Evolutionary conservation across 164 flowering plant species (phyloP), one percentile per base, ranked within the genome.

Genomic region (Litsea cubeba): DNA sequence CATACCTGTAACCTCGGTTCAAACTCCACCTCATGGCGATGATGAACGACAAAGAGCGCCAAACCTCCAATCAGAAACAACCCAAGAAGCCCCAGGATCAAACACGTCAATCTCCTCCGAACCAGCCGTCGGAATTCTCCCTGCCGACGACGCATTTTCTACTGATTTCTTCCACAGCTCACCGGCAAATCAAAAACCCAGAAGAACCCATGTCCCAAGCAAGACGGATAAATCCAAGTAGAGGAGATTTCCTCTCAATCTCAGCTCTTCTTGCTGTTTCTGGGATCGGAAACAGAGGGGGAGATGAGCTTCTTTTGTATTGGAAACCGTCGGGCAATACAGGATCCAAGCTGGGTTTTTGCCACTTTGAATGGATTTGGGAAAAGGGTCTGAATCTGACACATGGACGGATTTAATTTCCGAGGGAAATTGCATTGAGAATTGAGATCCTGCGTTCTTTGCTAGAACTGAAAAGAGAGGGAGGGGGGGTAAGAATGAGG

Each of bases 81-180:
- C 35, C 69, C 69, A 30, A 66, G 69, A 12, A 66, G 49, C 46
- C 69, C 69, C n/a, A 66, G 35, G 49, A 66, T 66, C 66, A n/a
- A 22, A 28, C 69, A 28, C 10, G n/a, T 8, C 46, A 30, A 66
- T 20, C 28, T 25, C 40, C 69, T 28, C 46, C 69, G 28, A 14
- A 18, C 35, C 18, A 30, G n/a, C 20, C 35, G 69, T 17, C 69
- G 69, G 35, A 28, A 30, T 17, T 28, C 28, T 15, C 18, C 69
- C 35, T 12, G n/a, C 69, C 32, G 69, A 18, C 69, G 69, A 5
- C 69, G 69, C 69, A 28, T 28, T 30, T 17, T 76, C 72, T 57
- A 72, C 64, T n/a, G n/a, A 14, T 68, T 60, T 70, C 74, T 71
- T 77, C 85, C 81, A 77, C 87, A 75, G 76, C 72, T 83, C 86